Conservation (phyloP, 2,329 filamentous ascomycete genomes). For the Tolypocladium cylindrosporum region DNA sequence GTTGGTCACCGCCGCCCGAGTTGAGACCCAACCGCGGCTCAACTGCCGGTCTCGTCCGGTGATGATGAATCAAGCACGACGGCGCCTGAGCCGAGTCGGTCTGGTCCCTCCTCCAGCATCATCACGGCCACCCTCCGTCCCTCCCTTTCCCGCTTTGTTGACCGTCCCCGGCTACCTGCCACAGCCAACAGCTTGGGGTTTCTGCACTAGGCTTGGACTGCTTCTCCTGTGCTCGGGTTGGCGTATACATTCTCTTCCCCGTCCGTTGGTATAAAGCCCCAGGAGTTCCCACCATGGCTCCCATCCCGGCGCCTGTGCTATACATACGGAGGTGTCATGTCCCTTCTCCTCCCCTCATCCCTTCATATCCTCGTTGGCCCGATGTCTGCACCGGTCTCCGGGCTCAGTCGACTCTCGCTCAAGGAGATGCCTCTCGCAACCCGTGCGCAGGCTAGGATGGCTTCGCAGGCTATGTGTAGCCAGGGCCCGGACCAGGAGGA, state of each 20-base stretch:
- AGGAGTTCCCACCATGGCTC: not conserved
- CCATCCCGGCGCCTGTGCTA: not conserved
- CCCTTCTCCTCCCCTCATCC: not conserved
- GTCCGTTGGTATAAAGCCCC: not conserved
- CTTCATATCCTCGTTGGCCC: not conserved
- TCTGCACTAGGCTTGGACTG: not conserved
- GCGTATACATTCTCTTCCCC: not conserved
- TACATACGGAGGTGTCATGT: not conserved
- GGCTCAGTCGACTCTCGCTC: constrained; percentile 18
- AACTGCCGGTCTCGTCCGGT: constrained; percentile 1
- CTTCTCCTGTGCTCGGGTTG: not conserved
- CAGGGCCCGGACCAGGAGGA: constrained; percentile 9
- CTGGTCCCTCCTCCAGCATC: not conserved
- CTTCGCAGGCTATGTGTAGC: constrained; percentile 2
- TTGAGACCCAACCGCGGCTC: not conserved
- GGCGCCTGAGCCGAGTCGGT: not conserved
- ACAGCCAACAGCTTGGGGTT: not conserved
- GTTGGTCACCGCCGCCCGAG: not conserved
- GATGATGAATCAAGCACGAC: not conserved
- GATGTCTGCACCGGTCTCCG: constrained; percentile 16
- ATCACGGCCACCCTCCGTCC: not conserved
- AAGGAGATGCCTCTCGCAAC: constrained; percentile 18
- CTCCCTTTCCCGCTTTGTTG: not conserved
- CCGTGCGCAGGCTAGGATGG: constrained; percentile 6
- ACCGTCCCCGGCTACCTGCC: not conserved